These are phyloP conservation scores for Scenedesmus sp. DNA, from an alignment of 163 green algal species.

Conservation along the genomic window DNA sequence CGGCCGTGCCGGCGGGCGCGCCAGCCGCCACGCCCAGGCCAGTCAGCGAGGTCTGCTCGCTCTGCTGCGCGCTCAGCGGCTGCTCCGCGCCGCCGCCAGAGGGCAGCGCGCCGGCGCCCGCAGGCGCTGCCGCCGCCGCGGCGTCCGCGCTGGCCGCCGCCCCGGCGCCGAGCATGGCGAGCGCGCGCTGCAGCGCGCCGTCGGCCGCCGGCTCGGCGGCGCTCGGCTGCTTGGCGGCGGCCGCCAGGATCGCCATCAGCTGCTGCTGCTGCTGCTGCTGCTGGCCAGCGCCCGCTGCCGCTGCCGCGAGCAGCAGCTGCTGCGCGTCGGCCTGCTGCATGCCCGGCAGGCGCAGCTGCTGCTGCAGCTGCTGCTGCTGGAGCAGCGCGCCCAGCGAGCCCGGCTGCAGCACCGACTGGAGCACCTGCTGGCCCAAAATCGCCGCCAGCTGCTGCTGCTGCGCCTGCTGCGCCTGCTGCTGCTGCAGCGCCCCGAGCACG, in stretches of 20 bases:
- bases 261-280: slow-evolving; percentile 33
- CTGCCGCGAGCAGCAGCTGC: slow-evolving; percentile 24
- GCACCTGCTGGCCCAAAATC: slow-evolving; percentile 7
- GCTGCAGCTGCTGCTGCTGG: slow-evolving; percentile 28
- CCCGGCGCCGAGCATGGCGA: background rate
- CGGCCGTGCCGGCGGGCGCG: background rate
- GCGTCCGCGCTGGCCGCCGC: slow-evolving; percentile 2
- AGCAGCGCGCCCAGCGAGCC: background rate
- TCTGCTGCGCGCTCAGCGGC: background rate
- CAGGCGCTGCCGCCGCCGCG: background rate
- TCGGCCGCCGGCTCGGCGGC: background rate
- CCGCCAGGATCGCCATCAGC: background rate
- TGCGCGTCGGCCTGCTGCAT: background rate
- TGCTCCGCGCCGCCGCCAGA: background rate
- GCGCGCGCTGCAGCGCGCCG: background rate
- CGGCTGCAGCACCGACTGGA: slow-evolving; percentile 7
- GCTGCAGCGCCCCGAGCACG: background rate
- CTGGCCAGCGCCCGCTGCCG: slow-evolving; percentile 6
- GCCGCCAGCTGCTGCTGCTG: slow-evolving; percentile 25
- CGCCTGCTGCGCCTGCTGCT: slow-evolving; percentile 10
- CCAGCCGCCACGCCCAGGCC: no score
- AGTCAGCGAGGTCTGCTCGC: no score
- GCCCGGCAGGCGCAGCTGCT: slow-evolving; percentile 8
- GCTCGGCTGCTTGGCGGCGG: background rate
- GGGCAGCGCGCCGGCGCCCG: background rate